Evolutionary conservation across 2,329 filamentous ascomycete genomes (phyloP), one percentile per base, ranked within the genome.

Genomic region (Fusarium musae): DNA sequence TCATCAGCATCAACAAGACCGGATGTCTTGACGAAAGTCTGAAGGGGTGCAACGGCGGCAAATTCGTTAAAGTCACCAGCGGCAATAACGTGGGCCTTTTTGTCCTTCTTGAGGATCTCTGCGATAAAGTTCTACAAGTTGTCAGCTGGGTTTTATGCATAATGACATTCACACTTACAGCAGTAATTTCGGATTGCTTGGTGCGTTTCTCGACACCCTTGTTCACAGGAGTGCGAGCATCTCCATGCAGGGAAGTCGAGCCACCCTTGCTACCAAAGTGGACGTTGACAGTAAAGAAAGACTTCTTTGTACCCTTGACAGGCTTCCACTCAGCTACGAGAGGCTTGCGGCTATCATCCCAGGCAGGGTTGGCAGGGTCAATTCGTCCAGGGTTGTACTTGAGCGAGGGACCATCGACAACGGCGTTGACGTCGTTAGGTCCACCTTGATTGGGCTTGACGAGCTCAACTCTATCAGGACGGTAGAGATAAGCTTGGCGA

Each of bases 61-160:
- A 92, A 93, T 79, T 94, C 92, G 84, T 94, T 93, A 79, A 91
- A 93, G 81, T 94, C 92, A 32, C 92, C 92, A 0, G 89, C 87
- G 5, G 85, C 82, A 66, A 93, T 86, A 72, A 94, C 79, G 30
- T 83, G 84, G 0, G 92, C 91, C 21, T 86, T 81, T 16, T 83
- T 78, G 80, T 93, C 88, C 44, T 85, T 77, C 12, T 83, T 79
- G 26, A 93, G 85, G 73, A 94, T 90, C 63, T 87, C 63, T 4
- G 84, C 80, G 59, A 91, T 84, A 75, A 92, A 93, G 19, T 82
- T 75, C 72, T 85, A 86, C 26, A 40, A 15, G 15, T 17, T 30
- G 44, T 54, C 23, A 50, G 59, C 12, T 32, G 17, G 16, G 9
- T 17, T 10, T 52, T 19, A 10, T 16, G 11, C 4, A 23, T 16